A percentile compares a stretch with the other conserved stretches of the same genome.
Conservation (phyloP, 73 alveolate genomes). For the Tetrahymena thermophila region DNA sequence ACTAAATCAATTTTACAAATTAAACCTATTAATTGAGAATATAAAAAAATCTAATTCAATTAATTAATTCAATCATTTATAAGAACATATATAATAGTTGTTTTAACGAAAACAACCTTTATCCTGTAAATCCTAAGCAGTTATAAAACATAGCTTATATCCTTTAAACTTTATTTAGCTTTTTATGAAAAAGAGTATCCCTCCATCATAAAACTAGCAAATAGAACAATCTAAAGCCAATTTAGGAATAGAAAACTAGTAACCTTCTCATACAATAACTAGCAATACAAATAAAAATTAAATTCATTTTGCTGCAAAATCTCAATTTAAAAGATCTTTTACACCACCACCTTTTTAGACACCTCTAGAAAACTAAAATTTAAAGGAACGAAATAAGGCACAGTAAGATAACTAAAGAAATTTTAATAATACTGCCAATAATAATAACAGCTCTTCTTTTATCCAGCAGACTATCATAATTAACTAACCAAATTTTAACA, state of each 20-base stretch:
- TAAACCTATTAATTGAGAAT: neutral
- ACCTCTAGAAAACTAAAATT: neutral
- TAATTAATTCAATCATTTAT: too few relatives aligned
- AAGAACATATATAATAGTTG: neutral
- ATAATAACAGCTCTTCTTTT: neutral
- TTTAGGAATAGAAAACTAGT: neutral
- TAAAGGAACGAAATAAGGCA: neutral
- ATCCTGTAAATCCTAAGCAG: neutral
- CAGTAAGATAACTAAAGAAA: neutral
- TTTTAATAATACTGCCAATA: neutral
- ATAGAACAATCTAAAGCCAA: neutral
- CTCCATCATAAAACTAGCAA: neutral
- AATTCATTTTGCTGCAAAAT: neutral
- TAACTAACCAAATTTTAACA: neutral
- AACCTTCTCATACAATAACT: neutral
- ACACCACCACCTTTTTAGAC: neutral
- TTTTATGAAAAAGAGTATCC: neutral
- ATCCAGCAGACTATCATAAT: neutral
- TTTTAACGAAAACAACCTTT: neutral
- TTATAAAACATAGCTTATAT: neutral
- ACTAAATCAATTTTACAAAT: neutral
- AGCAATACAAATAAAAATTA: neutral
- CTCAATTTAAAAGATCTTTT: neutral
- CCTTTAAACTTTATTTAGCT: neutral
- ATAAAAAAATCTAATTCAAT: neutral